These are phyloP conservation scores for Coemansia sp. DNA, from an alignment of 192 early-diverging fungal species.

Conservation along the genomic window DNA sequence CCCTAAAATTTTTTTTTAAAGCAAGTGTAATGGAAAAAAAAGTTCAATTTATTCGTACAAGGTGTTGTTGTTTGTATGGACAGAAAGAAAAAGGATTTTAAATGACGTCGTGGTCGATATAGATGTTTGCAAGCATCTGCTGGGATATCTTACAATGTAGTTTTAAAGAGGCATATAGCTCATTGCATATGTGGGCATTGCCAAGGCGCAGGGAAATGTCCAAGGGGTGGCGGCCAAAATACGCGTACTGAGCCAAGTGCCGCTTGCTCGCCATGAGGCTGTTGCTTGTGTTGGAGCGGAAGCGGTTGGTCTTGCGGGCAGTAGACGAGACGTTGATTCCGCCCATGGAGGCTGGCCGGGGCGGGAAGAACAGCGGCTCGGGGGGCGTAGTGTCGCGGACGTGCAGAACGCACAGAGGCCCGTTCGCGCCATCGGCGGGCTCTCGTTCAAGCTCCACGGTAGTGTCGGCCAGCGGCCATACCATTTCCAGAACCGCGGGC, in stretches of 20 bases:
- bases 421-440: not conserved
- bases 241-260: conserved; percentile 10
- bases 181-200: not conserved
- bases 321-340: conserved; percentile 19
- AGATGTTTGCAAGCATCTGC: conserved; percentile 22
- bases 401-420: conserved; percentile 6
- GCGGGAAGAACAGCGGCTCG: conserved; percentile 26
- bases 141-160: conserved; percentile 11
- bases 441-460: not conserved
- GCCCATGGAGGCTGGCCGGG: conserved; percentile 25
- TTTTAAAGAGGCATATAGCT: not conserved
- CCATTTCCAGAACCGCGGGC: conserved; percentile 5
- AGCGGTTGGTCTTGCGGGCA: not conserved
- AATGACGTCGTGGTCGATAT: conserved; percentile 31
- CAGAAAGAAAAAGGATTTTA: too few relatives aligned
- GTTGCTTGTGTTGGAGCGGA: not conserved
- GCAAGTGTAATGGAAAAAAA: not conserved
- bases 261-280: not conserved
- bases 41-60: too few relatives aligned
- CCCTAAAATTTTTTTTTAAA: conserved; percentile 6
- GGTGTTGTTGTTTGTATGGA: too few relatives aligned
- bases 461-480: conserved; percentile 46
- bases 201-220: conserved; percentile 29
- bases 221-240: conserved; percentile 17
- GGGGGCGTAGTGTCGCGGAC: conserved; percentile 27